Conservation (phyloP, 2,329 filamentous ascomycete genomes). For the Chalaropsis ovoidea region DNA sequence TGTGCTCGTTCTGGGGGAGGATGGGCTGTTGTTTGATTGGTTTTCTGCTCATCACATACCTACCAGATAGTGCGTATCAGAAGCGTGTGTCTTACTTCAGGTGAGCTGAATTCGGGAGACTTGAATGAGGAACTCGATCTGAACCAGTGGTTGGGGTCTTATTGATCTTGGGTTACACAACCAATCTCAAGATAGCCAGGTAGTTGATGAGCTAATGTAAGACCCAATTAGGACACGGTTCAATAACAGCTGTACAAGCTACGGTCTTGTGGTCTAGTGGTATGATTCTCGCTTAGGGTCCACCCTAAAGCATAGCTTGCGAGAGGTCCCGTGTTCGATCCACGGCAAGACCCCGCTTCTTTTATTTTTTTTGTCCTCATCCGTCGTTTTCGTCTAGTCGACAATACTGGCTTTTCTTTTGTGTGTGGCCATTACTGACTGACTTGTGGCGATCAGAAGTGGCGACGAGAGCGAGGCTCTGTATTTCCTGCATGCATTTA, state of each 20-base stretch:
- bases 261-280: conserved; percentile 52
- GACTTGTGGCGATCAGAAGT: no score
- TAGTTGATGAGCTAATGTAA: no score
- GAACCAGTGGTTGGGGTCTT: background rate
- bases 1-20: no score
- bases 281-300: conserved; percentile 63
- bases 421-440: no score
- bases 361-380: background rate
- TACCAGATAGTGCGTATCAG: no score
- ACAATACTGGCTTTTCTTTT: background rate
- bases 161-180: background rate
- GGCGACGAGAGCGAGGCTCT: no score
- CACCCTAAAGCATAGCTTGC: conserved; percentile 31
- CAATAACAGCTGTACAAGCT: rapidly evolving
- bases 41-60: no score
- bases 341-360: conserved; percentile 25
- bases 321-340: conserved; percentile 29
- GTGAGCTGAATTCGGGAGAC: background rate
- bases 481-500: no score
- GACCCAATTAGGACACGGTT: background rate
- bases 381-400: background rate
- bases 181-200: no score
- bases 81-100: background rate
- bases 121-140: background rate
- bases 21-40: no score